phyloP scores from a whole-genome alignment of 2,329 filamentous ascomycete genomes.

The Pyricularia pennisetigena region DNA sequence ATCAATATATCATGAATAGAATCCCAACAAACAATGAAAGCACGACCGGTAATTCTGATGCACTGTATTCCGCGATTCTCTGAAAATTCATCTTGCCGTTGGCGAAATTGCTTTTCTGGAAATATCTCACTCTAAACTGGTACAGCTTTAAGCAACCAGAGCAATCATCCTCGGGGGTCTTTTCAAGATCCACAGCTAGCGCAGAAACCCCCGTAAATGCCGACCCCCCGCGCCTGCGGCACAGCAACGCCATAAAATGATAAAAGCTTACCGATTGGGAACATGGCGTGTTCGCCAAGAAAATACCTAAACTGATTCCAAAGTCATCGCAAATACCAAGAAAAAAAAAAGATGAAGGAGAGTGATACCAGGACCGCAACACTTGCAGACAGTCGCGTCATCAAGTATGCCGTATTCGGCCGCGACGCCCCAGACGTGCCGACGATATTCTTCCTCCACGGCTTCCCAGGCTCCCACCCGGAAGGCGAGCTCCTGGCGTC shows the following conservation, averaged over 20 bases:
- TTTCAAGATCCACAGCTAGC: not conserved
- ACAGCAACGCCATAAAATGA: not conserved
- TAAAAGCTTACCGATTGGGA: not conserved
- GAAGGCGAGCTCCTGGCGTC: constrained; percentile 20
- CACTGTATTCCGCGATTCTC: no score
- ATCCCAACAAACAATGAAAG: no score
- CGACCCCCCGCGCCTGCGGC: not conserved
- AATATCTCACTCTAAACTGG: no score
- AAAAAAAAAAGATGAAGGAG: not conserved
- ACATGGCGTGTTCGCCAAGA: not conserved
- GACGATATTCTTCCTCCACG: constrained; percentile 28
- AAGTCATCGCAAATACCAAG: not conserved
- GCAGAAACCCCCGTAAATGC: not conserved
- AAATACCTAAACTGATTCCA: not conserved
- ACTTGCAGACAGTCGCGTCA: constrained; percentile 27
- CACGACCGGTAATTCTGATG: no score
- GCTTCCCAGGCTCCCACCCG: constrained; percentile 28
- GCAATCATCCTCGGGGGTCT: not conserved
- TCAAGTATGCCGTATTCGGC: constrained; percentile 31
- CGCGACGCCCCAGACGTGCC: constrained; percentile 19
- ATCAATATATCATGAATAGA: no score
- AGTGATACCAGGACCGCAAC: not conserved
- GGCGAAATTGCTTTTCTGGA: no score
- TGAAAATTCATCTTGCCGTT: no score
- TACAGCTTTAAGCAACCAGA: not conserved